Evolutionary conservation across 345 rosid species (phyloP).

Genomic region (Populus tremula): DNA sequence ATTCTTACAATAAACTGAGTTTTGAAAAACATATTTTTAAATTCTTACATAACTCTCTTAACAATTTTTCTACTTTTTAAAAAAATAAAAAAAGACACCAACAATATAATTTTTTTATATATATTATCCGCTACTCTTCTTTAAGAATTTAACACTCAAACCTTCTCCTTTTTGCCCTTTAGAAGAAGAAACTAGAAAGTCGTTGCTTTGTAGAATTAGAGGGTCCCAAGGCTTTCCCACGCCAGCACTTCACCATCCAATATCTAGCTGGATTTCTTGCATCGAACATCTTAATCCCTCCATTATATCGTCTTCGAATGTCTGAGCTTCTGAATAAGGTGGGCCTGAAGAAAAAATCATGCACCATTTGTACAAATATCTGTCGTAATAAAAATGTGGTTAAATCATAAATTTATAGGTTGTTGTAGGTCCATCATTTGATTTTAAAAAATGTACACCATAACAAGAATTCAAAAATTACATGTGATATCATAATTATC

Average conservation of each 20-base stretch:
- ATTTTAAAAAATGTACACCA: background rate
- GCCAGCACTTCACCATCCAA: background rate
- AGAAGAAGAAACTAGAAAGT: background rate
- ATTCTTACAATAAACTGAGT: no score
- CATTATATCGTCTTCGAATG: background rate
- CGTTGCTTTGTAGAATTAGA: background rate
- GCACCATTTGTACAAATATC: background rate
- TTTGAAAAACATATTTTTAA: no score
- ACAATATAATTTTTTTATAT: background rate
- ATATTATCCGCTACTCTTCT: no score
- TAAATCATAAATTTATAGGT: background rate
- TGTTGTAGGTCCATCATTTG: background rate
- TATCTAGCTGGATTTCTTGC: conserved; percentile 4
- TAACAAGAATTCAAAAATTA: no score
- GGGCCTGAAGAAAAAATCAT: background rate
- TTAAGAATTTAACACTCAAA: background rate
- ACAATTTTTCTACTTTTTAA: no score
- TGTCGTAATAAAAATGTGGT: background rate
- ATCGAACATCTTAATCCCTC: background rate
- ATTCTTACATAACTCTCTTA: no score
- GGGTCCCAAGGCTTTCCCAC: background rate
- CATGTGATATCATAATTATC: no score
- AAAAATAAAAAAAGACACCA: background rate
- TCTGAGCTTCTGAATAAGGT: background rate
- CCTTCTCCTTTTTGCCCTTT: background rate